phyloP scores from a whole-genome alignment of 805 yeast species.

The Barnettozyma siamensis region DNA sequence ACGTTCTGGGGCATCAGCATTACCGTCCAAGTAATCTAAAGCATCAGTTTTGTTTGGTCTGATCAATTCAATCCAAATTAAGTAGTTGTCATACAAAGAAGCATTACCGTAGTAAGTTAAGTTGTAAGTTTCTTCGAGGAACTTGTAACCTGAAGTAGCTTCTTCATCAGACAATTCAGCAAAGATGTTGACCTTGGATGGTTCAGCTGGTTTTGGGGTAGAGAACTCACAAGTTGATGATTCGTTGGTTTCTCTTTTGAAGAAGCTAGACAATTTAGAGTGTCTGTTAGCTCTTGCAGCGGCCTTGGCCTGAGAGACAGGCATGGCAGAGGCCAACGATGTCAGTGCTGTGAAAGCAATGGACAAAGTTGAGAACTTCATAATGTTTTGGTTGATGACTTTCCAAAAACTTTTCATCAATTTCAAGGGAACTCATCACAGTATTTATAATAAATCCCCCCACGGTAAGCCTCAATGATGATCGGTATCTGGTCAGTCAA shows the following conservation, averaged over 20 bases:
- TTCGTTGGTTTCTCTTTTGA: neutral
- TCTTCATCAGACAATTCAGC: slow-evolving; percentile 20
- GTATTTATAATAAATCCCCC: no score
- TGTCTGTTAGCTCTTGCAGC: neutral
- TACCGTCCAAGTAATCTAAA: slow-evolving; percentile 17
- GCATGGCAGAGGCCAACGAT: neutral
- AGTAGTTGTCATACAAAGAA: slow-evolving; percentile 19
- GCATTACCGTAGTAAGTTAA: slow-evolving; percentile 18
- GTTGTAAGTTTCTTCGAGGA: slow-evolving; percentile 14
- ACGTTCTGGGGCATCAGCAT: slow-evolving; percentile 19
- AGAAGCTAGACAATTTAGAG: neutral
- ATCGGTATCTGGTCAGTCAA: no score
- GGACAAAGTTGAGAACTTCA: neutral
- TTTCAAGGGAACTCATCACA: neutral
- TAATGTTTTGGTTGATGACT: neutral
- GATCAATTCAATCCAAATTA: slow-evolving; percentile 21
- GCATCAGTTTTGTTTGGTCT: slow-evolving; percentile 27
- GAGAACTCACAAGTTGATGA: slow-evolving; percentile 4
- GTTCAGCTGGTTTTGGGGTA: slow-evolving; percentile 12
- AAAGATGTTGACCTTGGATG: slow-evolving; percentile 21
- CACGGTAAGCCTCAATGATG: no score
- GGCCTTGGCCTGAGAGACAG: neutral
- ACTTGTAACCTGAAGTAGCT: slow-evolving; percentile 12
- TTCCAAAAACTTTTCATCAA: neutral
- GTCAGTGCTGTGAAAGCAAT: neutral